Percentiles rank a stretch among this genome's conserved stretches.
Conservation (phyloP, 371 early-diverging fungal species). For the Gilbertella persicaria region DNA sequence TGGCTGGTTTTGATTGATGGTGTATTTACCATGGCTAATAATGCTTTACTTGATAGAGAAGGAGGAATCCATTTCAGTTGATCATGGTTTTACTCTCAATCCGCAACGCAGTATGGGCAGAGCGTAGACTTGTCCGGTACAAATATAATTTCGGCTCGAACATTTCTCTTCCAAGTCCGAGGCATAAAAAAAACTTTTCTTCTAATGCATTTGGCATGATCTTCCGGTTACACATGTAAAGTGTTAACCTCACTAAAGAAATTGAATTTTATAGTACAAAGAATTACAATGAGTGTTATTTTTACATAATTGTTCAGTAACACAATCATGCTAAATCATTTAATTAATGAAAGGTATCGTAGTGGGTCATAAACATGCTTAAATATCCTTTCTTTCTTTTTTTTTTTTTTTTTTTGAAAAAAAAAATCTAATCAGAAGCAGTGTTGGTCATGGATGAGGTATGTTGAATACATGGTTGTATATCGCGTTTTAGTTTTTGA, state of each 20-base stretch:
- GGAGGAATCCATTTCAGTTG: not conserved
- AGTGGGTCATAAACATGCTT: too few species aligned
- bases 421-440: not conserved
- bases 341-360: too few species aligned
- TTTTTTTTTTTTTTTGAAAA: too few species aligned
- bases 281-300: not conserved
- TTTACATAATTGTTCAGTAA: not conserved
- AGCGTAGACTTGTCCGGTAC: too few species aligned
- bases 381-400: too few species aligned
- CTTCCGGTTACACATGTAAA: not conserved
- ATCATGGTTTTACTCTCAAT: too few species aligned
- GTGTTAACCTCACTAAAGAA: not conserved
- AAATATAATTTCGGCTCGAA: not conserved
- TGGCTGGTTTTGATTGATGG: not conserved
- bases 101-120: too few species aligned
- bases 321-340: not conserved
- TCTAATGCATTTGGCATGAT: not conserved
- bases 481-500: conserved; percentile 25
- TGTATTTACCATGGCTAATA: conserved; percentile 34
- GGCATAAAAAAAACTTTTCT: not conserved
- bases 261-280: not conserved
- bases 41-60: conserved; percentile 31
- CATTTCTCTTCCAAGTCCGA: too few species aligned
- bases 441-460: not conserved
- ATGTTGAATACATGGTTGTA: not conserved